A percentile compares a stretch with the other conserved stretches of the same genome.
These are phyloP conservation scores for Lactarius quietus DNA, from an alignment of 768 basidiomycete genomes.

Conservation along the genomic window DNA sequence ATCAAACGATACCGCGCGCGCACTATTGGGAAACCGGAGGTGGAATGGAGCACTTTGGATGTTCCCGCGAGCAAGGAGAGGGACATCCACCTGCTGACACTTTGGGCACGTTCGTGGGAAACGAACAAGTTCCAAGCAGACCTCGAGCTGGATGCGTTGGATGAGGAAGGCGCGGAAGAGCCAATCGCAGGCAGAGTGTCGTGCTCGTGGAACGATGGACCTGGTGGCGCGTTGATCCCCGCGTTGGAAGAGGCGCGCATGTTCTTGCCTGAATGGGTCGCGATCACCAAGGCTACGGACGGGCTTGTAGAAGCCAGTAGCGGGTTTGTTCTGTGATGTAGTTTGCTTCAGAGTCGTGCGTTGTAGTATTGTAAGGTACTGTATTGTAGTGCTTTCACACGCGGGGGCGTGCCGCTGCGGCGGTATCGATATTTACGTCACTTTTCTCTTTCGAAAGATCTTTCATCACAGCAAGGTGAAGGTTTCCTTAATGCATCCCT, in stretches of 20 bases:
- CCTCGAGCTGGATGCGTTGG: slow-evolving; percentile 6
- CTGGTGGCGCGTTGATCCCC: slow-evolving; percentile 13
- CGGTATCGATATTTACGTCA: background rate
- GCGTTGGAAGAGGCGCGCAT: slow-evolving; percentile 19
- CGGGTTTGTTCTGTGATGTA: background rate
- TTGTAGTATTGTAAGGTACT: background rate
- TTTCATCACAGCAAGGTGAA: background rate
- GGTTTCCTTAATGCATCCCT: background rate
- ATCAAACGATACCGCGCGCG: slow-evolving; percentile 19
- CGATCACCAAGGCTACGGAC: slow-evolving; percentile 11
- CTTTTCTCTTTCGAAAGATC: background rate
- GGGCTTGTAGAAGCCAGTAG: slow-evolving; percentile 5
- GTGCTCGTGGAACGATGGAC: slow-evolving; percentile 23
- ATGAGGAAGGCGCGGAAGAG: background rate
- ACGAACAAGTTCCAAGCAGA: slow-evolving; percentile 17
- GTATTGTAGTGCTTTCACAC: background rate
- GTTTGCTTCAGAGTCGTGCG: too few species aligned
- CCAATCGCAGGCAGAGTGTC: slow-evolving; percentile 16
- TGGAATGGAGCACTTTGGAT: slow-evolving; percentile 16
- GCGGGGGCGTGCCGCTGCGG: background rate
- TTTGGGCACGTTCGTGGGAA: slow-evolving; percentile 24
- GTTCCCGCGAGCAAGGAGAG: slow-evolving; percentile 16
- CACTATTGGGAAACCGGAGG: background rate
- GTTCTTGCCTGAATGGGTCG: slow-evolving; percentile 25
- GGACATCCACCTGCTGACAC: background rate